Percentiles rank a stretch among this genome's conserved stretches.
phyloP scores from a whole-genome alignment of 352 stramenopile species.

The Phytophthora cryptogea region DNA sequence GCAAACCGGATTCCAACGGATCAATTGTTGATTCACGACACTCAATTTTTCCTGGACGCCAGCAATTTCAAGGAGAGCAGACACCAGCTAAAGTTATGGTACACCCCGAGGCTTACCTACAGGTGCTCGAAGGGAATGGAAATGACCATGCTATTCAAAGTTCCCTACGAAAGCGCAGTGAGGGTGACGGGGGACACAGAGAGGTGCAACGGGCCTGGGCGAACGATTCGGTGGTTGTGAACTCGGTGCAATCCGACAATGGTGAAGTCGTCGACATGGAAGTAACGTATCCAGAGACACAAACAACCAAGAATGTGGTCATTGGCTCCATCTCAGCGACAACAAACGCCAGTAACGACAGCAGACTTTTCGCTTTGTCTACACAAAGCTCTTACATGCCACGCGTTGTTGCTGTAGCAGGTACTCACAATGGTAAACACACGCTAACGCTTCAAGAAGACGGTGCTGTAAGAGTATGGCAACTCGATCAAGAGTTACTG shows the following conservation, averaged over 20 bases:
- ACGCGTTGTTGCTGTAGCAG: conserved; percentile 44
- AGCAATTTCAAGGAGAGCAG: conserved; percentile 3
- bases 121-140: conserved; percentile 24
- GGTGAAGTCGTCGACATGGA: conserved; percentile 45
- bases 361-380: conserved; percentile 9
- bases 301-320: conserved; percentile 50
- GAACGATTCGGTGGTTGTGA: conserved; percentile 29
- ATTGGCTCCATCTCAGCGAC: conserved; percentile 15
- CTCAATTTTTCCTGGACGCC: conserved; percentile 36
- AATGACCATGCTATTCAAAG: conserved; percentile 26
- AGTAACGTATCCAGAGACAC: conserved; percentile 32
- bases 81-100: conserved; percentile 30
- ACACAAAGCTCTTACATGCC: conserved; percentile 21
- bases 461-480: conserved; percentile 62
- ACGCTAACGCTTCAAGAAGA: conserved; percentile 61
- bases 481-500: conserved; percentile 55
- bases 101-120: conserved; percentile 53
- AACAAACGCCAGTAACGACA: background rate
- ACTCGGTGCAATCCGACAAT: conserved; percentile 24
- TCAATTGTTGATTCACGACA: conserved; percentile 26
- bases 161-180: conserved; percentile 20
- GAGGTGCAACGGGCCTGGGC: conserved; percentile 39
- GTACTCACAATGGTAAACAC: conserved; percentile 41
- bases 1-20: background rate
- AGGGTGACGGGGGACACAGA: background rate